Percentiles rank a stretch among this genome's conserved stretches.
These are phyloP conservation scores for Cyberlindnera veronae DNA, from an alignment of 805 yeast genomes.

Conservation along the genomic window DNA sequence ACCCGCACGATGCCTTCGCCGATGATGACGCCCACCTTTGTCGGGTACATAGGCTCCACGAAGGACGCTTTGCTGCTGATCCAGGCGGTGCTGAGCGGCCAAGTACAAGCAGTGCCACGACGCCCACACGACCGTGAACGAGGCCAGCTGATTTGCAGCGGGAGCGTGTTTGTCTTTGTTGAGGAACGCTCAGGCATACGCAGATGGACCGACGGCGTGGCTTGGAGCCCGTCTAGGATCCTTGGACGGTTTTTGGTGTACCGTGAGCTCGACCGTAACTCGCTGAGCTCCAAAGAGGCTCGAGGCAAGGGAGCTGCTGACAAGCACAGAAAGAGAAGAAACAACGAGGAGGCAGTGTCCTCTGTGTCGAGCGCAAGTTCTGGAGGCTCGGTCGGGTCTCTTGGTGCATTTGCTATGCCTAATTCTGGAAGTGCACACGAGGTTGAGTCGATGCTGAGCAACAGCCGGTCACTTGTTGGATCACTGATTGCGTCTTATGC, in stretches of 20 bases:
- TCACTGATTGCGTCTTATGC: constrained; percentile 58
- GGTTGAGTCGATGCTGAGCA: constrained; percentile 10
- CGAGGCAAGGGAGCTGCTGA: constrained; percentile 3
- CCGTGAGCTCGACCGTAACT: constrained; percentile 55
- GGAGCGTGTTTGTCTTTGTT: constrained; percentile 79
- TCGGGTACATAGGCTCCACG: constrained; percentile 71
- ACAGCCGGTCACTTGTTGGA: constrained; percentile 45
- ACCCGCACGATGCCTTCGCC: constrained; percentile 9
- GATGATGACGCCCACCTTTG: constrained; percentile 22
- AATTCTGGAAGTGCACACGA: background rate
- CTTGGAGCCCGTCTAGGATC: constrained; percentile 91
- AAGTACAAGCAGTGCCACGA: constrained; percentile 59
- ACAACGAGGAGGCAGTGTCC: background rate
- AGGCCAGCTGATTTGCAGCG: constrained; percentile 59
- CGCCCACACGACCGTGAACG: constrained; percentile 84
- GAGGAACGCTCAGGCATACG: constrained; percentile 82
- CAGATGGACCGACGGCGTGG: constrained; percentile 95
- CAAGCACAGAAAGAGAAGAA: constrained; percentile 7
- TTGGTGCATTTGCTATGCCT: background rate
- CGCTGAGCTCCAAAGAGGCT: constrained; percentile 25
- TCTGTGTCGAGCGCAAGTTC: background rate
- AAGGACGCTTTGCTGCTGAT: constrained; percentile 78
- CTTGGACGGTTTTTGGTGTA: constrained; percentile 82
- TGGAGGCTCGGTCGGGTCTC: background rate
- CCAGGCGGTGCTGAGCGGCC: constrained; percentile 70